Conservation (phyloP, 345 rosid genomes). For the Turnera subulata region DNA sequence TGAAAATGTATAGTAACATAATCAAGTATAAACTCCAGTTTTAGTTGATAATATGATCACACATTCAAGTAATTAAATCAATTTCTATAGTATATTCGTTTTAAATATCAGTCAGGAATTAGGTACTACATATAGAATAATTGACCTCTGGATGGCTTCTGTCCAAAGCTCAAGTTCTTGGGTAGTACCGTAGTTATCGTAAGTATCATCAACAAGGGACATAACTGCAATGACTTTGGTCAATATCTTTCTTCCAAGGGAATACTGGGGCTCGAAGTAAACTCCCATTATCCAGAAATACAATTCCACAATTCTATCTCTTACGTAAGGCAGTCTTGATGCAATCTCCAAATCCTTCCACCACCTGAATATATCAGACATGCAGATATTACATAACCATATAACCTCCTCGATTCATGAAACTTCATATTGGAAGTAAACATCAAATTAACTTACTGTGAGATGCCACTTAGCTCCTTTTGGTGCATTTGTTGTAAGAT, state of each 20-base stretch:
- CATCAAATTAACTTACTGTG: background rate
- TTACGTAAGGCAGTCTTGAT: slow-evolving; percentile 8
- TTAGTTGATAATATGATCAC: too few species aligned
- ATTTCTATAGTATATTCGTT: too few species aligned
- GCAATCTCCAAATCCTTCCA: slow-evolving; percentile 15
- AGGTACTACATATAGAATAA: too few species aligned
- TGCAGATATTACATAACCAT: too few species aligned
- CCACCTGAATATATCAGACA: slow-evolving; percentile 18
- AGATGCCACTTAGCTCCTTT: background rate
- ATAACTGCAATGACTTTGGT: background rate
- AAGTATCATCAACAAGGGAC: slow-evolving; percentile 13
- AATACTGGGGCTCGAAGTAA: slow-evolving; percentile 12
- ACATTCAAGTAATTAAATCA: too few species aligned
- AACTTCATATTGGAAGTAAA: background rate
- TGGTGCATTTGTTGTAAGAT: background rate
- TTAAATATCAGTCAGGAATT: too few species aligned
- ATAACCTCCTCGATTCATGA: too few species aligned
- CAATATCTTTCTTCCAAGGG: slow-evolving; percentile 6
- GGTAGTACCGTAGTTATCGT: slow-evolving; percentile 1
- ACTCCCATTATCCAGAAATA: slow-evolving; percentile 13
- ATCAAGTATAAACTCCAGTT: too few species aligned
- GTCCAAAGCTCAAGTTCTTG: slow-evolving; percentile 10
- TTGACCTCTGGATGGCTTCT: slow-evolving; percentile 9
- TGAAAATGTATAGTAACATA: too few species aligned
- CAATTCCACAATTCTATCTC: slow-evolving; percentile 12